Percentiles rank a stretch among this genome's conserved stretches.
Conservation (phyloP, 2,329 filamentous ascomycete genomes). For the Alternaria sp. region DNA sequence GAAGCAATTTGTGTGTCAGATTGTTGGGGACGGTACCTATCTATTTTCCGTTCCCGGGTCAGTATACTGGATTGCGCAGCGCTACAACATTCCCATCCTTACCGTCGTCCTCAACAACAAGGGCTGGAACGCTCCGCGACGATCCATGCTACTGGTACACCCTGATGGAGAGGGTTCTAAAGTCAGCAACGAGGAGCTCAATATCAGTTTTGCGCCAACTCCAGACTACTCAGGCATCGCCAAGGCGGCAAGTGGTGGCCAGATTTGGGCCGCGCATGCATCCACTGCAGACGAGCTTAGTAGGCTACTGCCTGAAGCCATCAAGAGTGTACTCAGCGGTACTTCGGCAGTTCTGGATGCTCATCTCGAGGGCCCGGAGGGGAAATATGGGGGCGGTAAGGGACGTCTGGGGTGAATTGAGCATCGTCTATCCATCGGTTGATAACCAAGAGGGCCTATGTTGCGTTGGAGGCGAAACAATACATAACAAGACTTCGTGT, state of each 20-base stretch:
- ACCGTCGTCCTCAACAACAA: conserved; percentile 74
- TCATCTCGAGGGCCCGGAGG: conserved; percentile 62
- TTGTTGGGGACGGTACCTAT: conserved; percentile 72
- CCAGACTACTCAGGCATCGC: conserved; percentile 73
- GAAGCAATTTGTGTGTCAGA: conserved; percentile 48
- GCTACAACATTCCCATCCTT: conserved; percentile 70
- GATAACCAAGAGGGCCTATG: too few species aligned
- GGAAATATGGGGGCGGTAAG: conserved; percentile 57
- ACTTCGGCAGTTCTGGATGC: conserved; percentile 68
- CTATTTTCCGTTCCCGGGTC: conserved; percentile 69
- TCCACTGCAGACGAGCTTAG: conserved; percentile 63
- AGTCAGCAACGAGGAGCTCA: conserved; percentile 67
- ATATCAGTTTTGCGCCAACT: conserved; percentile 69
- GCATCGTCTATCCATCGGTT: neutral
- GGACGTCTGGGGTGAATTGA: conserved; percentile 9
- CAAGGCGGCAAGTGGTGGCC: conserved; percentile 67
- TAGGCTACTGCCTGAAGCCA: conserved; percentile 61
- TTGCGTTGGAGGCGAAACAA: too few species aligned
- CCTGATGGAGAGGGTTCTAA: conserved; percentile 67
- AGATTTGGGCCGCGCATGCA: conserved; percentile 66
- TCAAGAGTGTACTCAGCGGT: conserved; percentile 63
- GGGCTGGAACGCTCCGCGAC: conserved; percentile 71
- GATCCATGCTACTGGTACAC: conserved; percentile 68
- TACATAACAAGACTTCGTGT: too few species aligned
- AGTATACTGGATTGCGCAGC: conserved; percentile 72